Conservation (phyloP, 805 yeast genomes). For the Saturnispora halmiae region DNA sequence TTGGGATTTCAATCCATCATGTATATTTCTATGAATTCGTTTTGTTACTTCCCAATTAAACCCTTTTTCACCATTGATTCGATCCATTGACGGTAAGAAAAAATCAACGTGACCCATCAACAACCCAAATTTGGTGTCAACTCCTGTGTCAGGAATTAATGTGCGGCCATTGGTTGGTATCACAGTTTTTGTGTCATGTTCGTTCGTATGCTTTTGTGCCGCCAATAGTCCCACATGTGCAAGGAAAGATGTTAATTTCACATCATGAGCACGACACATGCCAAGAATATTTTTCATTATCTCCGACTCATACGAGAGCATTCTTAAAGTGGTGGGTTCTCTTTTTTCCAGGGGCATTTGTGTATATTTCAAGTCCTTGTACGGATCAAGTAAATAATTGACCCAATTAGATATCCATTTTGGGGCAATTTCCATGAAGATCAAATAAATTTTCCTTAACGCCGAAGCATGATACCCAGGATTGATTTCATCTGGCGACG, state of each 20-base stretch:
- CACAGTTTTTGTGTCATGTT: slow-evolving; percentile 10
- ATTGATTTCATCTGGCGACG: slow-evolving; percentile 2
- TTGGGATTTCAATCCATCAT: slow-evolving; percentile 1
- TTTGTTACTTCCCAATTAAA: slow-evolving; percentile 13
- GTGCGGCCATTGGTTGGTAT: slow-evolving; percentile 21
- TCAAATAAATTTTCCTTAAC: not conserved
- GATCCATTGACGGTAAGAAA: slow-evolving; percentile 10
- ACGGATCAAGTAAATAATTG: slow-evolving; percentile 1
- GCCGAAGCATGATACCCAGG: not conserved
- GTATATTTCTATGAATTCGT: slow-evolving; percentile 11
- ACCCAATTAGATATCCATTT: slow-evolving; percentile 3
- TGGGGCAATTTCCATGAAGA: not conserved
- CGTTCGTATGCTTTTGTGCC: slow-evolving; percentile 1
- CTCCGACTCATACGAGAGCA: not conserved
- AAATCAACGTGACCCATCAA: slow-evolving; percentile 14
- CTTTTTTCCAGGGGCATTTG: not conserved
- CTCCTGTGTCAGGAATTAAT: not conserved
- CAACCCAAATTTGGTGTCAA: slow-evolving; percentile 12
- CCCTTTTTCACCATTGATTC: slow-evolving; percentile 4
- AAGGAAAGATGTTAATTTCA: slow-evolving; percentile 8
- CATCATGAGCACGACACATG: slow-evolving; percentile 4
- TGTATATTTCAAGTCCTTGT: slow-evolving; percentile 2
- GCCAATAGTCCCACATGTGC: slow-evolving; percentile 4
- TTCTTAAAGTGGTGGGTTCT: slow-evolving; percentile 1
- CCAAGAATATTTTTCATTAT: not conserved